phyloP scores from a whole-genome alignment of 2,329 filamentous ascomycete genomes.

The Neonectria neomacrospora region DNA sequence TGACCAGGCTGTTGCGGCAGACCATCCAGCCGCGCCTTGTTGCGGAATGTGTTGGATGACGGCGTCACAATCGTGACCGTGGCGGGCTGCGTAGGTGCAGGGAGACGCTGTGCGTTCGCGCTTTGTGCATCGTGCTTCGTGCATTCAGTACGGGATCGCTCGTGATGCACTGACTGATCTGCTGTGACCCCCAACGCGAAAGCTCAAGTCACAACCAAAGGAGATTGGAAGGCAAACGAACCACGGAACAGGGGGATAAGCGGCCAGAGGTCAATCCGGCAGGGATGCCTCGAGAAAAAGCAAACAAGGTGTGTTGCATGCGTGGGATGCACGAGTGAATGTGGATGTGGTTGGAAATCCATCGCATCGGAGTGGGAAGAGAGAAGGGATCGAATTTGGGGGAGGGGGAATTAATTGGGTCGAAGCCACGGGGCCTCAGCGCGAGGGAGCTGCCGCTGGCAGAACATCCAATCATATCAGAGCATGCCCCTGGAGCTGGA shows the following conservation, averaged over 20 bases:
- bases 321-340: neutral
- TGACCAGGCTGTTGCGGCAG: neutral
- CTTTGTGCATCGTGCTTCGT: neutral
- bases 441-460: neutral
- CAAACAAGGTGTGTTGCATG: slow-evolving; percentile 7
- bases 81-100: neutral
- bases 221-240: slow-evolving; percentile 9
- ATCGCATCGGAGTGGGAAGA: neutral
- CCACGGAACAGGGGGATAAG: slow-evolving; percentile 15
- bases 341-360: slow-evolving; percentile 5
- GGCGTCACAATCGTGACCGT: neutral
- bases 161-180: neutral
- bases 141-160: slow-evolving; percentile 2
- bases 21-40: slow-evolving; percentile 9
- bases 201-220: slow-evolving; percentile 5
- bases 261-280: slow-evolving; percentile 3
- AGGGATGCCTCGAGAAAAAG: slow-evolving; percentile 9
- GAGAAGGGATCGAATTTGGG: neutral
- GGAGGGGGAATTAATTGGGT: too few relatives aligned
- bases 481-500: neutral
- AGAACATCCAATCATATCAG: neutral
- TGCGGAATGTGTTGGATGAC: slow-evolving; percentile 12
- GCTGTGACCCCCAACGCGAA: slow-evolving; percentile 8
- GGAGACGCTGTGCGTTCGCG: neutral
- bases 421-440: neutral